Base-by-base conservation (phyloP, 108 stramenopile genomes). In the Pseudonitzschia pungens region DNA sequence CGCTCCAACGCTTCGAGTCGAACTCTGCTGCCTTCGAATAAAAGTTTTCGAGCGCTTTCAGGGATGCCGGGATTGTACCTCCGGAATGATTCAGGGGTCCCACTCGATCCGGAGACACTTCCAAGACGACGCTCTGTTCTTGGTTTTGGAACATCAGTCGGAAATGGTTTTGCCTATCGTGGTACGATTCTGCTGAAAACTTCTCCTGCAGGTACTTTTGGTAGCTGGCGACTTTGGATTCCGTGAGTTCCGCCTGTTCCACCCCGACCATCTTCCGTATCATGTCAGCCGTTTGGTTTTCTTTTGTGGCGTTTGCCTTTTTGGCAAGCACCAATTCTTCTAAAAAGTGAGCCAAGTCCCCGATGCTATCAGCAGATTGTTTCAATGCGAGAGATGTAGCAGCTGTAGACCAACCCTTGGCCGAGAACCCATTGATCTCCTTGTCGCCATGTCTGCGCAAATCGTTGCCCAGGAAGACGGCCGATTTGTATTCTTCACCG, bases 401-500 rank as follows among this genome's bases (percentile, higher is more conserved):
- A n/a, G 77, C 66, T 27, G 75, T 43, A 16, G 76, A 81, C 82
- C 79, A 83, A 36, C 86, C 86, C 52, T 70, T 74, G 28, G 83
- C 81, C 10, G 78, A 69, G 71, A 91, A 91, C 14, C 90, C 86
- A 69, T 91, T 91, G 36, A 77, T 52, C 10, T 67, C 68, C 40
- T 76, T 64, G 41, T 90, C 89, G 16, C 83, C 84, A 0, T 41
- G 4, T 21, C 78, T 42, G 33, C 65, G 33, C 52, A 91, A 71
- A 68, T 91, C 90, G 51, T 86, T 74, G 9, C 90, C 90, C 42
- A 77, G 31, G 27, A 86, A 66, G 55, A 89, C 66, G 14, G 87
- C 81, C 16, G 78, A 76, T 31, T 83, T 77, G 70, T 85, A 85
- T 14, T 87, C 89, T 16, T 81, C 80, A 36, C 73, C 68, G 68